Conservation (phyloP, 257 asterid genomes). For the Linaria vulgaris region DNA sequence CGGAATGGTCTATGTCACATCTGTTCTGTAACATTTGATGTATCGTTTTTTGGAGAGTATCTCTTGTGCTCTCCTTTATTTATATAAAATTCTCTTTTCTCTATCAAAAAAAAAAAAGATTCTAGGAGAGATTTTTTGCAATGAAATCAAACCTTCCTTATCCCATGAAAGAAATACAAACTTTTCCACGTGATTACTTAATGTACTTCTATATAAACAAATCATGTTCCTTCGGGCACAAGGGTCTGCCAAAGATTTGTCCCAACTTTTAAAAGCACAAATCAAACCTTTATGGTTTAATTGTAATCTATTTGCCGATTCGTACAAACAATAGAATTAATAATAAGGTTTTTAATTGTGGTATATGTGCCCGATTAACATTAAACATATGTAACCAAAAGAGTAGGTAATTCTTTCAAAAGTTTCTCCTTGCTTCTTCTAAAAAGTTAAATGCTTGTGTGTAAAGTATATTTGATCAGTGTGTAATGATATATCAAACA, state of each 20-base stretch:
- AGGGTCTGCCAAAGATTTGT: constrained; percentile 40
- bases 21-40: no score
- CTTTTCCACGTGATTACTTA: constrained; percentile 28
- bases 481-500: constrained; percentile 23
- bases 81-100: no score
- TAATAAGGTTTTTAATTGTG: constrained; percentile 28
- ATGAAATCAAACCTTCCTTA: no score
- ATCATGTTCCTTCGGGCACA: constrained; percentile 37
- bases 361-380: constrained; percentile 26
- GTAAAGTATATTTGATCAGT: constrained; percentile 40
- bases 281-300: constrained; percentile 35
- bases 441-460: constrained; percentile 52
- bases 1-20: no score
- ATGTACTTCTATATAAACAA: constrained; percentile 21
- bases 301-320: constrained; percentile 26
- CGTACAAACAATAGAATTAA: constrained; percentile 12
- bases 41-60: no score
- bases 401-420: constrained; percentile 28
- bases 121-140: no score
- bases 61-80: no score
- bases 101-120: no score
- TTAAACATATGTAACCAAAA: constrained; percentile 39
- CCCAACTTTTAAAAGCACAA: constrained; percentile 44
- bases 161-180: neutral
- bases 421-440: constrained; percentile 23